These are phyloP conservation scores for Tephrocybe rancida DNA, from an alignment of 768 basidiomycete genomes.

Conservation along the genomic window DNA sequence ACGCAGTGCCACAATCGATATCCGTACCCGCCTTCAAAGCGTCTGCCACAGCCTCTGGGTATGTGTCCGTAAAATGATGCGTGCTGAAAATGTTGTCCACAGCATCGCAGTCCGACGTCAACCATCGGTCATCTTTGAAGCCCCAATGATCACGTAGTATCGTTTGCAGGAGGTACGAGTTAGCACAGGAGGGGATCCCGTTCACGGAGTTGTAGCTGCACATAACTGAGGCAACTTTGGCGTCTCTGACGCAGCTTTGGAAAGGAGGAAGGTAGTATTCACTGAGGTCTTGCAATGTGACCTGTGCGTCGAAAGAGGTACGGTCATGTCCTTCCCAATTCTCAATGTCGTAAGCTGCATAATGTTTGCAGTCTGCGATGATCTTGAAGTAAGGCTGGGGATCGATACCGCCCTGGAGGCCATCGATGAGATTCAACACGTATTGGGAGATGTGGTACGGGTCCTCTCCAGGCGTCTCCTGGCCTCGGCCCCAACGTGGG, in stretches of 20 bases:
- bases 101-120: constrained; percentile 61
- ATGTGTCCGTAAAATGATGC: constrained; percentile 48
- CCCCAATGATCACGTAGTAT: constrained; percentile 54
- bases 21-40: constrained; percentile 57
- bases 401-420: constrained; percentile 60
- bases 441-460: constrained; percentile 55
- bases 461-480: constrained; percentile 66
- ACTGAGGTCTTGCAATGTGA: constrained; percentile 55
- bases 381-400: constrained; percentile 53
- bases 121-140: constrained; percentile 54
- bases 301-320: constrained; percentile 53
- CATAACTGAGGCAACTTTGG: constrained; percentile 62
- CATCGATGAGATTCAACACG: constrained; percentile 53
- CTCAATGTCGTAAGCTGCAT: constrained; percentile 60
- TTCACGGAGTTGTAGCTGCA: constrained; percentile 68
- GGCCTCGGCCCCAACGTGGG: constrained; percentile 64
- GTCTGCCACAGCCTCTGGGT: constrained; percentile 49
- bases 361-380: constrained; percentile 63
- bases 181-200: constrained; percentile 58
- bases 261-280: constrained; percentile 60
- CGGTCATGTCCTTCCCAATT: constrained; percentile 55
- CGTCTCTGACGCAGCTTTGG: constrained; percentile 63
- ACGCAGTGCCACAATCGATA: constrained; percentile 55
- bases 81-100: constrained; percentile 51
- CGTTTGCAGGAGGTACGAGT: constrained; percentile 51